Evolutionary conservation across 192 early-diverging fungal species (phyloP), one percentile per base, ranked within the genome.

Genomic region (Linnemannia elongata): DNA sequence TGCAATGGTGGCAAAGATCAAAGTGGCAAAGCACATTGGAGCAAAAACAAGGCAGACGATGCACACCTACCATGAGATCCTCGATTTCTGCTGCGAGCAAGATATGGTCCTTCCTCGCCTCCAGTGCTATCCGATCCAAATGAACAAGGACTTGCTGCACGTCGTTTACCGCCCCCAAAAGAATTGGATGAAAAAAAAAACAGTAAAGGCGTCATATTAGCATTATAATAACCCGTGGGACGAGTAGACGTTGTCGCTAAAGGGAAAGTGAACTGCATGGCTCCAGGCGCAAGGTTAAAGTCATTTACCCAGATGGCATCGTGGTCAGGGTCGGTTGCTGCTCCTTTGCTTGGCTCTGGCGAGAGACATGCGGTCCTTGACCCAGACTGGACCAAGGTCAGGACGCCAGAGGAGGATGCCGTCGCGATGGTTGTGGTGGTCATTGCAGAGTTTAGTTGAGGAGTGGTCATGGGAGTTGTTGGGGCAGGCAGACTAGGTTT

Each of bases 31-130:
- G 44, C n/a, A 55, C 44, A 42, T 47, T 66, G 35, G 52, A 54
- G 6, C 38, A 72, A 72, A 57, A 39, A 9, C 33, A 52, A 30
- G 60, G 27, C 18, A 78, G 18, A 57, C 41, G 36, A 42, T 35
- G 24, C 35, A 39, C 33, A 81, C 57, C 75, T 88, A 89, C 91
- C 88, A 92, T 88, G 22, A 88, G 72, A 80, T 92, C 91, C 79
- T 91, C 89, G 55, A 92, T 90, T 73, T 90, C 88, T 7, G 91
- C 91, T 27, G 88, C 75, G 30, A 92, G 74, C 35, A 89, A 41
- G 10, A 63, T 73, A 38, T 89, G 88, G 30, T 88, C 89, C 66
- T 80, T 69, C 63, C 69, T 57, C 49, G 83, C 90, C 4, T 88
- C 77, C 33, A 72, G 27, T 9, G 90, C 89, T 36, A 88, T 75